These are phyloP conservation scores for Camellia lanceoleosa DNA, from an alignment of 148 eudicot genomes.

Conservation along the genomic window DNA sequence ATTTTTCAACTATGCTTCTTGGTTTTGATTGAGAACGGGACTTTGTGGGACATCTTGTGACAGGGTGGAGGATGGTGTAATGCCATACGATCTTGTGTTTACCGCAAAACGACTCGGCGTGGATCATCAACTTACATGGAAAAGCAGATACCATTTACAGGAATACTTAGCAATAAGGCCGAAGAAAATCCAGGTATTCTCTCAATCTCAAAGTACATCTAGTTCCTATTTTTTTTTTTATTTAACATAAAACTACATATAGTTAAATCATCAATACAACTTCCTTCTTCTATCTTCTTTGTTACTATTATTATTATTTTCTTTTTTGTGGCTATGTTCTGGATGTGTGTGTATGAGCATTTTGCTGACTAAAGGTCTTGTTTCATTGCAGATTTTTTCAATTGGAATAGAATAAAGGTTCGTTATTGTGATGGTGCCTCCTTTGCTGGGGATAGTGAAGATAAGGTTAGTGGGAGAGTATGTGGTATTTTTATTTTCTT, in stretches of 20 bases:
- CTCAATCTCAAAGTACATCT: slow-evolving; percentile 10
- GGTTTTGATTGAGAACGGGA: neutral
- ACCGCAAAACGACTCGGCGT: slow-evolving; percentile 78
- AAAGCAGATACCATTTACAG: slow-evolving; percentile 74
- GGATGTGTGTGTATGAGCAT: neutral
- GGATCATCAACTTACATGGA: slow-evolving; percentile 84
- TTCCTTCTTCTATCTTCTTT: too few species aligned
- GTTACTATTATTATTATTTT: too few species aligned
- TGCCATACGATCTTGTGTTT: slow-evolving; percentile 65
- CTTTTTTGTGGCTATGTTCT: too few species aligned
- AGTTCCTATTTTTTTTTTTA: too few species aligned
- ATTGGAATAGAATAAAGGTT: slow-evolving; percentile 94
- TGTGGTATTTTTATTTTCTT: slow-evolving; percentile 3
- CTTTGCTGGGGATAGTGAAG: slow-evolving; percentile 83
- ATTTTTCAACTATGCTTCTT: neutral
- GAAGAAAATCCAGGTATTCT: slow-evolving; percentile 78
- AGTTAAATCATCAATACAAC: neutral
- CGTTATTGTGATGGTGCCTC: slow-evolving; percentile 99
- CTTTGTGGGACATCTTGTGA: slow-evolving; percentile 18
- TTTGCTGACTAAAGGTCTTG: slow-evolving; percentile 1
- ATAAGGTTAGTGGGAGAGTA: slow-evolving; percentile 51
- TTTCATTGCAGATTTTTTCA: slow-evolving; percentile 76
- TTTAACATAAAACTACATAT: too few species aligned
- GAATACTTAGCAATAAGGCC: slow-evolving; percentile 82
- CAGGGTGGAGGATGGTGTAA: slow-evolving; percentile 99